Evolutionary conservation across 805 yeast genomes (phyloP).

Genomic region (Hemisphaericaspora nanyangensis): DNA sequence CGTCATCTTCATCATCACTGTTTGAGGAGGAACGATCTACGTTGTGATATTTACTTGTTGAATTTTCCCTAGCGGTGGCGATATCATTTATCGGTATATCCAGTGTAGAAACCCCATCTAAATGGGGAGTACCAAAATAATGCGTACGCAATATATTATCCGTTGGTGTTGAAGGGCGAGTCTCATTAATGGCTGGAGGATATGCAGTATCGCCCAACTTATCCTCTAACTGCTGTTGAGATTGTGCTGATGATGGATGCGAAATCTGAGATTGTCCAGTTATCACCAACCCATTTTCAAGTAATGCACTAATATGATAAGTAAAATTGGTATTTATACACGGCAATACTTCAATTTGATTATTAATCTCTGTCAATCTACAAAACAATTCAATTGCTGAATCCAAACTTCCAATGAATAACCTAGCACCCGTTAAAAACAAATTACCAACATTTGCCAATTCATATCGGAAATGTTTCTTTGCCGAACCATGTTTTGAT

Average conservation of each 20-base stretch:
- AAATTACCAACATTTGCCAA: conserved; percentile 83
- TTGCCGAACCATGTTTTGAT: conserved; percentile 42
- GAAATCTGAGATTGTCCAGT: conserved; percentile 94
- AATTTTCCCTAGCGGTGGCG: conserved; percentile 1
- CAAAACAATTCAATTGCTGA: conserved; percentile 75
- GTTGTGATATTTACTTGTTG: neutral
- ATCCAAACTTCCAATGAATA: conserved; percentile 81
- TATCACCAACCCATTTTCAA: conserved; percentile 65
- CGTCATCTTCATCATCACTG: neutral
- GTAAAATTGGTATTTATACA: conserved; percentile 82
- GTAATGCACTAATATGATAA: conserved; percentile 77
- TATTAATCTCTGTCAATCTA: conserved; percentile 58
- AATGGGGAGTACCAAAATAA: conserved; percentile 5
- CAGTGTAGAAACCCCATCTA: neutral
- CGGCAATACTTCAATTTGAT: conserved; percentile 59
- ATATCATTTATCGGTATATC: conserved; percentile 9
- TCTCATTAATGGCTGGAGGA: conserved; percentile 24
- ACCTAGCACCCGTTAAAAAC: conserved; percentile 74
- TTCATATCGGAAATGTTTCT: conserved; percentile 63
- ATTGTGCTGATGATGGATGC: conserved; percentile 56
- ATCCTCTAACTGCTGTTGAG: conserved; percentile 8
- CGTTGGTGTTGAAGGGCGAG: conserved; percentile 14
- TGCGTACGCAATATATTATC: conserved; percentile 1
- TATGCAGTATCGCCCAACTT: no score
- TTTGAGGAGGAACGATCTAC: neutral